Evolutionary conservation across 1,284 basidiomycete species (phyloP).

Genomic region (Mycosarcoma maydis): DNA sequence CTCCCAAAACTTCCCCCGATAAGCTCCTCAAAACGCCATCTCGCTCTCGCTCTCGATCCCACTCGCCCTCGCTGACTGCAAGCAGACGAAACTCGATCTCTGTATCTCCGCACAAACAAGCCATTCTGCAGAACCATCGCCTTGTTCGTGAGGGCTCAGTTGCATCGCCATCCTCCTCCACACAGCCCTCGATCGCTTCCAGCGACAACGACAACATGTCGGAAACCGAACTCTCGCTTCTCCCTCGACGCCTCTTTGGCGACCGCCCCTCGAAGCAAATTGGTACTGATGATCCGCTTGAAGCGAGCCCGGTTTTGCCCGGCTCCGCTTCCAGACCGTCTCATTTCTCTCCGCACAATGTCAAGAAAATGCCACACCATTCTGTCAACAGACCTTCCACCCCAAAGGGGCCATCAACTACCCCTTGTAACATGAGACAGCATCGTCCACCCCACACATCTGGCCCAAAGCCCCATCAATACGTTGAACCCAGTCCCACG

Average conservation of each 20-base stretch:
- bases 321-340: slow-evolving; percentile 2
- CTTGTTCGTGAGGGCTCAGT: slow-evolving; percentile 32
- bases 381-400: slow-evolving; percentile 17
- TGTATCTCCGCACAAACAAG: slow-evolving; percentile 46
- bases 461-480: slow-evolving; percentile 30
- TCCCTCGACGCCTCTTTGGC: slow-evolving; percentile 28
- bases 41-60: slow-evolving; percentile 33
- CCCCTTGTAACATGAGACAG: slow-evolving; percentile 24
- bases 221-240: slow-evolving; percentile 9
- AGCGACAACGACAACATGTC: slow-evolving; percentile 15
- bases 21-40: slow-evolving; percentile 36
- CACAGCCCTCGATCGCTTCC: not conserved
- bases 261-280: slow-evolving; percentile 1
- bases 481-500: slow-evolving; percentile 35
- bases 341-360: slow-evolving; percentile 35
- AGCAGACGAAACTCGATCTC: slow-evolving; percentile 31
- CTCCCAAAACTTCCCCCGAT: slow-evolving; percentile 18
- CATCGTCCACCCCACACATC: slow-evolving; percentile 38
- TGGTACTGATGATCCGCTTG: slow-evolving; percentile 14
- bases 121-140: slow-evolving; percentile 35
- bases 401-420: slow-evolving; percentile 27
- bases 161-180: slow-evolving; percentile 24
- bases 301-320: slow-evolving; percentile 20
- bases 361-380: slow-evolving; percentile 31
- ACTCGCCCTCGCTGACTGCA: slow-evolving; percentile 28